Evolutionary conservation across 1,284 basidiomycete genomes (phyloP), one percentile per base, ranked within the genome.

Genomic region (Fomitopsis pinicola): DNA sequence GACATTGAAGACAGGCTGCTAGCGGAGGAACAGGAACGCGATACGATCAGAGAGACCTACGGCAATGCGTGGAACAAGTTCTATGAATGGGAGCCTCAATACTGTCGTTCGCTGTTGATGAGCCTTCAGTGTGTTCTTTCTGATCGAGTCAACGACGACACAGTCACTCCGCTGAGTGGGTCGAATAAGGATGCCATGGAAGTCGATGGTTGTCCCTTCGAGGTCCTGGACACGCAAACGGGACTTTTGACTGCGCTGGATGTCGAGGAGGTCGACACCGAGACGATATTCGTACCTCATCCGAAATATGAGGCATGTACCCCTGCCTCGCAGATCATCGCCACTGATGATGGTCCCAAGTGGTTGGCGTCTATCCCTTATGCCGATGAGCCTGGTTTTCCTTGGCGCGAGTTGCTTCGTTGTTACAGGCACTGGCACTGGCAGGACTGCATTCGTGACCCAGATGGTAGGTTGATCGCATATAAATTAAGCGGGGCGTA

Each of bases 301-400:
- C 66, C 71, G 2, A 68, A 63, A 35, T 79, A 79, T 61, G 73
- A 75, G 44, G 63, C 69, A 1, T 78, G 77, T 63, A 74, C 77
- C 2, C 72, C 77, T 0, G 56, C 71, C 0, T 61, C 66, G 2
- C 65, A 63, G 14, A 73, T 64, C 26, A 67, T 75, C 17, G 59
- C 33, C 19, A 42, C 48, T 50, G 36, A 46, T 0, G 58, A 57
- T 26, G 62, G 65, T 22, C 10, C 57, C 1, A n/a, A 36, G 0
- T 52, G 57, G 7, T 59, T 69, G 3, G 50, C 48, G 0, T 79
- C 77, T 58, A 64, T 76, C 3, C 74, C 74, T 9, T 78, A 74
- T 59, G 72, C 73, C 6, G 76, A 77, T 45, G 75, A 80, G 45
- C 65, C 68, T 0, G 42, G 55, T 0, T 81, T 81, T 60, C 60